These are phyloP conservation scores for Tolypocladium capitatum DNA, from an alignment of 2,329 filamentous ascomycete species.

Conservation along the genomic window DNA sequence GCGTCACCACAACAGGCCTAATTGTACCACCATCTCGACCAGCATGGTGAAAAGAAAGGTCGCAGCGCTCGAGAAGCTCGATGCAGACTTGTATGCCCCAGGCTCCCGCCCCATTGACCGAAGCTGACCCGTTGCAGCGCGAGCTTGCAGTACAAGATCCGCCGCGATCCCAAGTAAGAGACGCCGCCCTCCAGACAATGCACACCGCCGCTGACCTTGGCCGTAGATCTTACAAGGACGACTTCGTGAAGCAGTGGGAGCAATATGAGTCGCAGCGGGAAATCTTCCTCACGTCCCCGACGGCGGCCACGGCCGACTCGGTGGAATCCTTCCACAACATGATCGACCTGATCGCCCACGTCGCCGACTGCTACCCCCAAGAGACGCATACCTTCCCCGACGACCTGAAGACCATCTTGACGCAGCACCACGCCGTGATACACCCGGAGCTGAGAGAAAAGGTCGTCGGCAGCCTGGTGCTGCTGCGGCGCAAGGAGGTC, in stretches of 20 bases:
- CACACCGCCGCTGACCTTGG: constrained; percentile 6
- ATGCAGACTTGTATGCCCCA: constrained; percentile 60
- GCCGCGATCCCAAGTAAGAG: constrained; percentile 65
- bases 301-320: constrained; percentile 62
- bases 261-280: constrained; percentile 87
- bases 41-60: constrained; percentile 78
- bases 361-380: constrained; percentile 83
- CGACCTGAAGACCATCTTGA: constrained; percentile 70
- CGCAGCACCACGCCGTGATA: constrained; percentile 68
- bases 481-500: constrained; percentile 82
- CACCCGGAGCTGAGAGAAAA: constrained; percentile 84
- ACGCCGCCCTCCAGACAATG: background rate
- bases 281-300: constrained; percentile 77
- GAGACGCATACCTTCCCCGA: constrained; percentile 65
- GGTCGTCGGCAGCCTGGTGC: constrained; percentile 77
- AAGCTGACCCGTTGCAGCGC: constrained; percentile 38
- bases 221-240: constrained; percentile 68
- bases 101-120: background rate
- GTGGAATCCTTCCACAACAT: constrained; percentile 78
- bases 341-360: constrained; percentile 86
- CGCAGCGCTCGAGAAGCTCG: constrained; percentile 86
- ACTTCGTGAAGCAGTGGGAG: constrained; percentile 76
- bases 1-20: background rate
- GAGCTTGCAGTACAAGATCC: constrained; percentile 84
- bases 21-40: background rate